These are phyloP conservation scores for Lasiosphaeriaceae sp. DNA, from an alignment of 495 filamentous ascomycete species.

Conservation along the genomic window DNA sequence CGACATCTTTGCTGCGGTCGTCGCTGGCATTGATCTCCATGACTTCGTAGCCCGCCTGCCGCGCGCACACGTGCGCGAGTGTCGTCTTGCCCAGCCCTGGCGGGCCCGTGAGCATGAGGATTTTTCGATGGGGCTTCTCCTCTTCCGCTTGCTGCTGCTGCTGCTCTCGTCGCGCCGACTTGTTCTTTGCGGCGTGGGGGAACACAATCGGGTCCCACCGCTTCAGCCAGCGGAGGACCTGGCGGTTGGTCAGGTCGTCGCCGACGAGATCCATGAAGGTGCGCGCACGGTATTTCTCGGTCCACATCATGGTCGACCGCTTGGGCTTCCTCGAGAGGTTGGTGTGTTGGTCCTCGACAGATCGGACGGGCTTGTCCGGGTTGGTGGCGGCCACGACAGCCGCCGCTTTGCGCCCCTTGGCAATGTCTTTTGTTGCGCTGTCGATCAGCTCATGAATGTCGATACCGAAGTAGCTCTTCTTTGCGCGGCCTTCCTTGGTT, in stretches of 20 bases:
- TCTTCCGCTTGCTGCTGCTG: conserved; percentile 43
- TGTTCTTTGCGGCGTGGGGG: conserved; percentile 60
- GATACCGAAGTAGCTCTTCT: conserved; percentile 84
- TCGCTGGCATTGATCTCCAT: conserved; percentile 86
- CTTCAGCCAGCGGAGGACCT: conserved; percentile 91
- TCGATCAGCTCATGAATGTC: conserved; percentile 81
- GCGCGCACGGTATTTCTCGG: conserved; percentile 85
- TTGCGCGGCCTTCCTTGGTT: conserved; percentile 65
- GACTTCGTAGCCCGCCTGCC: conserved; percentile 91
- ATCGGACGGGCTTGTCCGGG: conserved; percentile 29
- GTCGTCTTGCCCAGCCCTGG: conserved; percentile 96
- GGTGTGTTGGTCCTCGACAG: conserved; percentile 32
- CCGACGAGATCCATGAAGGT: conserved; percentile 92
- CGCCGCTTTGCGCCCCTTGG: conserved; percentile 22
- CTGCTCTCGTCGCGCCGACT: conserved; percentile 36
- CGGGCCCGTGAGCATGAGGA: conserved; percentile 83
- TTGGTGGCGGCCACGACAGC: conserved; percentile 13
- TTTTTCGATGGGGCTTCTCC: conserved; percentile 73
- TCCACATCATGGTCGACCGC: conserved; percentile 61
- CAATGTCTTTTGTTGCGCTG: conserved; percentile 51
- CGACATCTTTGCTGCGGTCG: conserved; percentile 71
- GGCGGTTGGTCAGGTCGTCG: conserved; percentile 89
- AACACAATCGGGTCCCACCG: conserved; percentile 92
- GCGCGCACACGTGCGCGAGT: conserved; percentile 90
- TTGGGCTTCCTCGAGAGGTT: conserved; percentile 38